Conservation (phyloP, 2,329 filamentous ascomycete genomes). For the Chrysoporthe deuterocubensis region DNA sequence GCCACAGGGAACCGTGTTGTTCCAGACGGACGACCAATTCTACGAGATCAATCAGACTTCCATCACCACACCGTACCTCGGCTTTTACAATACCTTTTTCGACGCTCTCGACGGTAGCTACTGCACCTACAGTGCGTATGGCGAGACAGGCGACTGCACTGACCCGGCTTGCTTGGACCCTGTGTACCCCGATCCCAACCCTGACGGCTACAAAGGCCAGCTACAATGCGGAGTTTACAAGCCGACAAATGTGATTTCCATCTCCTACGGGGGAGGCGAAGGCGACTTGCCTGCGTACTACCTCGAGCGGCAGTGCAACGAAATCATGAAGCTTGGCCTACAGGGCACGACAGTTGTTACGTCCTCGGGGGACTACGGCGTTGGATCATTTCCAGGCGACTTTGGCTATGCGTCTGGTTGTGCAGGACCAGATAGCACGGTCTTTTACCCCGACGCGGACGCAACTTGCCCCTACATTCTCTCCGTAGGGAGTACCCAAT, state of each 20-base stretch:
- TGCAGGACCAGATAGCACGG: conserved; percentile 40
- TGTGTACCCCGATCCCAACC: conserved; percentile 49
- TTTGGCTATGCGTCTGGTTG: conserved; percentile 37
- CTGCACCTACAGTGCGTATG: conserved; percentile 51
- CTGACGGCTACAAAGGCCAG: conserved; percentile 53
- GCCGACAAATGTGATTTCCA: conserved; percentile 55
- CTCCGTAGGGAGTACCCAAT: conserved; percentile 43
- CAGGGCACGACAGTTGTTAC: conserved; percentile 47
- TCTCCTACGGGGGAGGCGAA: conserved; percentile 56
- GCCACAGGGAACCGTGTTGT: conserved; percentile 48
- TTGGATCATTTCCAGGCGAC: conserved; percentile 39
- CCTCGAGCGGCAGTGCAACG: conserved; percentile 47
- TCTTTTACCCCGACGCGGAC: conserved; percentile 51
- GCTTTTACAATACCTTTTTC: conserved; percentile 45
- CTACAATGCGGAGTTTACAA: conserved; percentile 41
- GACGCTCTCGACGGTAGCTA: conserved; percentile 51
- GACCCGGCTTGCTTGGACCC: conserved; percentile 50
- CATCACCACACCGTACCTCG: conserved; percentile 35
- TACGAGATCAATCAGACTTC: conserved; percentile 34
- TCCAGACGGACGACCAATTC: conserved; percentile 37
- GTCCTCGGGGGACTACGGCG: conserved; percentile 46
- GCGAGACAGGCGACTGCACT: conserved; percentile 48
- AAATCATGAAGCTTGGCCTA: conserved; percentile 52
- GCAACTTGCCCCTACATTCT: conserved; percentile 53
- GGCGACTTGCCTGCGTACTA: conserved; percentile 50